Conservation (phyloP, 768 basidiomycete species). For the Lanmaoa pseudosensibilis region DNA sequence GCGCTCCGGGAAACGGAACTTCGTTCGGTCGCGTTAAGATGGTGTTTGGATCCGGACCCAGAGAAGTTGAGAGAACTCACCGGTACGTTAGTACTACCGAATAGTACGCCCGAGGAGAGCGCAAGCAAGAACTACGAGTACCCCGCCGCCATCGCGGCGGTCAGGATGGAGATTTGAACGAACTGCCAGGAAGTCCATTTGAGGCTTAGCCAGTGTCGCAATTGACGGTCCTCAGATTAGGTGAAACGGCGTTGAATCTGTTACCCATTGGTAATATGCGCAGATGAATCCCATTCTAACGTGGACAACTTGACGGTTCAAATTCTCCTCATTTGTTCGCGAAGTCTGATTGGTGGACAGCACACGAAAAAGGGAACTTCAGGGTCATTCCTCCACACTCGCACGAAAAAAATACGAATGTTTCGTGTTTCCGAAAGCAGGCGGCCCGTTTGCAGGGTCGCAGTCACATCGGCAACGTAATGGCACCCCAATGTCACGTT, state of each 20-base stretch:
- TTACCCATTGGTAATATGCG: background rate
- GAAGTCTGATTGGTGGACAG: constrained; percentile 1
- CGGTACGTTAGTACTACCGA: constrained; percentile 20
- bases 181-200: constrained; percentile 1
- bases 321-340: background rate
- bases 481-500: constrained; percentile 3
- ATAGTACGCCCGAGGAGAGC: constrained; percentile 20
- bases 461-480: constrained; percentile 13
- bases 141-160: constrained; percentile 31
- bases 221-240: constrained; percentile 12
- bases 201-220: background rate
- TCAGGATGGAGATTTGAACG: constrained; percentile 21
- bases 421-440: constrained; percentile 2
- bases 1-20: constrained; percentile 1
- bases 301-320: background rate
- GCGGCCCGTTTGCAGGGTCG: constrained; percentile 17
- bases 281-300: constrained; percentile 1
- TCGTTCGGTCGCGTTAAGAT: constrained; percentile 11
- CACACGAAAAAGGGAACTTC: constrained; percentile 18
- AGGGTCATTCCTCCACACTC: background rate
- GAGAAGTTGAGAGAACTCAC: constrained; percentile 5
- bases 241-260: constrained; percentile 21
- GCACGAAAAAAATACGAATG: background rate
- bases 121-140: constrained; percentile 16
- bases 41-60: constrained; percentile 1